phyloP scores from a whole-genome alignment of 176 grass and related monocot genomes.

The Rhynchospora tenuis region DNA sequence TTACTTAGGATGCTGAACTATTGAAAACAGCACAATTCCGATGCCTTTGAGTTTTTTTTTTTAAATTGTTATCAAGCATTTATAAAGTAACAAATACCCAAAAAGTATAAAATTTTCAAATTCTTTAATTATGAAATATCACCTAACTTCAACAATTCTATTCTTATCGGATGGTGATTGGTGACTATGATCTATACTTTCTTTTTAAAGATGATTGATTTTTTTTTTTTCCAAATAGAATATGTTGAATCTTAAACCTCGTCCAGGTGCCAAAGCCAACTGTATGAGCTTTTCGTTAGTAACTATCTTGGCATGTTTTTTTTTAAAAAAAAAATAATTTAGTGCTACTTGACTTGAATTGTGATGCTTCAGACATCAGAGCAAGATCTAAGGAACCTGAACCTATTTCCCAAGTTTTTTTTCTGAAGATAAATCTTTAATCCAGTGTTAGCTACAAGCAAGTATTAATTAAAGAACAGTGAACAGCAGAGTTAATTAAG shows the following conservation, averaged over 20 bases:
- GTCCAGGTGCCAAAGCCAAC: neutral
- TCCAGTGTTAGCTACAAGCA: neutral
- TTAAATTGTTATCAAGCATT: neutral
- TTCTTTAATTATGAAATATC: too few relatives aligned
- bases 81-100: too few relatives aligned
- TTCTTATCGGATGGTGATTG: neutral
- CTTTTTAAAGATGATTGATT: neutral
- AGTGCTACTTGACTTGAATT: neutral
- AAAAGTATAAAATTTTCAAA: too few relatives aligned
- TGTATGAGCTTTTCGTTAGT: neutral
- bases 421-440: too few relatives aligned
- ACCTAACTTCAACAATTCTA: neutral
- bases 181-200: neutral
- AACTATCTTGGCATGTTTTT: neutral
- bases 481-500: neutral
- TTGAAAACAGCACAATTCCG: neutral
- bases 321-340: too few relatives aligned
- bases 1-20: neutral
- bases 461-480: neutral
- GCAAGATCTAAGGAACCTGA: neutral
- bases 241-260: neutral
- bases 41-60: neutral
- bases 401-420: neutral
- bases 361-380: neutral
- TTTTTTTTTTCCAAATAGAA: neutral